Base-by-base conservation (phyloP, 2,329 filamentous ascomycete species). In the Fusarium poae region DNA sequence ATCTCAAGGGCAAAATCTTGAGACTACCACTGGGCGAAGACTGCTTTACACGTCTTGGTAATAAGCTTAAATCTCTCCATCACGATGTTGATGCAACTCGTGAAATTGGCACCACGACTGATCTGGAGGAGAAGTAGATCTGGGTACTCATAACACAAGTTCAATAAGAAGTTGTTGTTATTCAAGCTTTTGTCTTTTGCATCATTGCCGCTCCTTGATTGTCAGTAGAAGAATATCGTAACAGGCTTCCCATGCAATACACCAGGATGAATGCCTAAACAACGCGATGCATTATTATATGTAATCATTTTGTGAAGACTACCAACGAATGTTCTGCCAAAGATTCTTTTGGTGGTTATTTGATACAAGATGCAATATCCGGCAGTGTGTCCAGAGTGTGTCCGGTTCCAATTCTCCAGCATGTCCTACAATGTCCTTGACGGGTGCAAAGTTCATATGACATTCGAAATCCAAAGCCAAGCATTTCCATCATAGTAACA, bases 11-110 rank as follows among this genome's bases (percentile, higher is more conserved):
- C 60, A 77, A 74, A 68, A 73, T 71, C 7, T 51, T 77, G 53
- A 70, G 79, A 45, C 35, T 82, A 54, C 73, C 77, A 8, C 58
- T 82, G 6, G 80, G 79, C 1, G 70, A 68, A 20, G 81, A 82
- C 70, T 74, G 74, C 4, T 74, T 77, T 13, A 32, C 58, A 20
- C 49, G 65, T 9, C 72, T 80, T 20, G 68, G 72, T 51, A 57
- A 52, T 18, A 77, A 79, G 56, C 32, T 73, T 5, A 27, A 65
- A 3, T 55, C n/a, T 18, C 39, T 72, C 5, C 61, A 62, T 5
- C 20, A 48, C 4, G 72, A 74, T 23, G 2, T 72, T 13, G 61
- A 74, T 34, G 34, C 29, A 16, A 64, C 53, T 11, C 35, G 35
- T 6, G 58, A 53, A 27, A 54, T 73, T 25, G 68, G 71, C 1